phyloP scores from a whole-genome alignment of 164 flowering plant genomes.

The Cinnamomum micranthum region DNA sequence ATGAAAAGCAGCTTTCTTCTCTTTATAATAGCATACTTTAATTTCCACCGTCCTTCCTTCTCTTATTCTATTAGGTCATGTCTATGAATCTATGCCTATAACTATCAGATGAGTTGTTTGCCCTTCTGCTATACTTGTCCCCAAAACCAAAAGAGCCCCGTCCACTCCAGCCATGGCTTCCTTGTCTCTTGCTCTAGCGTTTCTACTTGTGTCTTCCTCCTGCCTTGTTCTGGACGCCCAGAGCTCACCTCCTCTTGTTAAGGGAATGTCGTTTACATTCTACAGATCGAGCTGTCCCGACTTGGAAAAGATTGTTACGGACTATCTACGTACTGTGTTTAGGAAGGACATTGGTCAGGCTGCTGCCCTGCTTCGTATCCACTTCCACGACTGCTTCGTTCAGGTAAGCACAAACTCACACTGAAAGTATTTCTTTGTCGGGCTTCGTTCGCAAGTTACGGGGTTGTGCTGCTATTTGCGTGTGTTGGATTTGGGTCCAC shows the following conservation, averaged over 20 bases:
- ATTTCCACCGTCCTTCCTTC: too few species aligned
- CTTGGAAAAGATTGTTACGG: conserved; percentile 45
- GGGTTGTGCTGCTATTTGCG: neutral
- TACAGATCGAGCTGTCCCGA: conserved; percentile 45
- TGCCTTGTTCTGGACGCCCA: conserved; percentile 8
- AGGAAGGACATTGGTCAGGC: conserved; percentile 50
- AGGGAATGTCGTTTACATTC: conserved; percentile 54
- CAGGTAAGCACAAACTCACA: conserved; percentile 34
- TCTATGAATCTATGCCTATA: too few species aligned
- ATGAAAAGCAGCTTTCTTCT: too few species aligned
- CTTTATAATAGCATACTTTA: too few species aligned
- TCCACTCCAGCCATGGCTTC: neutral
- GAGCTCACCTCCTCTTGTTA: conserved; percentile 23
- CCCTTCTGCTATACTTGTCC: too few species aligned
- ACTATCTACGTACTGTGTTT: conserved; percentile 40
- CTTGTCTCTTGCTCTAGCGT: neutral
- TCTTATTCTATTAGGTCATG: too few species aligned
- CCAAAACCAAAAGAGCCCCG: too few species aligned
- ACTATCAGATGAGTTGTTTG: too few species aligned
- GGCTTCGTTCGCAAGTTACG: neutral
- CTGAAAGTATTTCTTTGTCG: neutral
- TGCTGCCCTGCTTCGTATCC: conserved; percentile 68
- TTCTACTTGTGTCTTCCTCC: neutral
- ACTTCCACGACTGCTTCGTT: conserved; percentile 78
- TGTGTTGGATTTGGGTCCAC: neutral